Conservation (phyloP, 1,139 yeast species). For the Nematodospora anomalae region DNA sequence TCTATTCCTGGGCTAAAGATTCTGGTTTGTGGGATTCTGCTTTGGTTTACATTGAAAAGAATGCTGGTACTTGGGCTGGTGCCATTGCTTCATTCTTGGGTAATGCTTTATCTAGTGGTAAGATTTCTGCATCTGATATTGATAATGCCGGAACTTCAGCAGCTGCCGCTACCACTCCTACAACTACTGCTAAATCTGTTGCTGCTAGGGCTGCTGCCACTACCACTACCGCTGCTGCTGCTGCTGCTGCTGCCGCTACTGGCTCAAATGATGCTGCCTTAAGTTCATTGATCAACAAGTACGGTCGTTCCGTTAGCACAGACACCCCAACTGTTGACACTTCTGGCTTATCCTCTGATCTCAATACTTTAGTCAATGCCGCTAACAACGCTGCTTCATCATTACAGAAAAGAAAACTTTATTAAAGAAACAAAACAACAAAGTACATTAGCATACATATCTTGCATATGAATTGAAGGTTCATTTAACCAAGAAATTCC, state of each 20-base stretch:
- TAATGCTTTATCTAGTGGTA: constrained; percentile 22
- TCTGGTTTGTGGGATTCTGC: constrained; percentile 38
- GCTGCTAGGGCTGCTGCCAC: constrained; percentile 17
- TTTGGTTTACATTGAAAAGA: constrained; percentile 29
- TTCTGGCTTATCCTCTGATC: constrained; percentile 10
- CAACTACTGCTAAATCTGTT: constrained; percentile 15
- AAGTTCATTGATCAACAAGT: constrained; percentile 12
- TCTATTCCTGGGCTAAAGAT: constrained; percentile 40
- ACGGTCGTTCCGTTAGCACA: constrained; percentile 12
- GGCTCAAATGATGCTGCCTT: constrained; percentile 9
- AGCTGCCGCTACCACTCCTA: constrained; percentile 16
- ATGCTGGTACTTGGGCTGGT: constrained; percentile 34
- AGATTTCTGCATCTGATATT: constrained; percentile 27
- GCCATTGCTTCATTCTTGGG: constrained; percentile 31
- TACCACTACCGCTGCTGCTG: constrained; percentile 7
- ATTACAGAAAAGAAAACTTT: constrained; percentile 14
- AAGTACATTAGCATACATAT: not conserved
- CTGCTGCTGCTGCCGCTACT: constrained; percentile 9
- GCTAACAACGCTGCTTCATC: constrained; percentile 15
- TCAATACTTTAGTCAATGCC: constrained; percentile 14
- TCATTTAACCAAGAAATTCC: not conserved
- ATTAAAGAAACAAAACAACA: constrained; percentile 10
- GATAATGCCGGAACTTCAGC: constrained; percentile 26
- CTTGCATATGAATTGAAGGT: constrained; percentile 5
- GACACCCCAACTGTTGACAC: constrained; percentile 12